Evolutionary conservation across 495 filamentous ascomycete species (phyloP), one percentile per base, ranked within the genome.

Genomic region (Podospora australis): DNA sequence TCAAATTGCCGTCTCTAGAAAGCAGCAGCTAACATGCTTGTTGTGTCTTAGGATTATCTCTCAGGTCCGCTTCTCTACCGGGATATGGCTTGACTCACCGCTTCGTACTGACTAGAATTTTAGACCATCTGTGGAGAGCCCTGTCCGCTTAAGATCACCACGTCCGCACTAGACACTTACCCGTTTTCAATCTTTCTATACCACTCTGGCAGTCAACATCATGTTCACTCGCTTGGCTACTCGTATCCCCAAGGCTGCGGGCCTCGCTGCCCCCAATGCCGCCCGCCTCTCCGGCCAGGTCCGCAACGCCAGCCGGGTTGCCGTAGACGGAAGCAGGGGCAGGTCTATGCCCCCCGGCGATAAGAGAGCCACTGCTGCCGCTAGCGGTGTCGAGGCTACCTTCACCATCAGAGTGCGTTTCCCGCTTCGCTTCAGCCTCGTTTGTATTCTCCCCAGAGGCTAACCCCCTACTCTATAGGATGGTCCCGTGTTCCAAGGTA

Each of bases 101-200:
- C 71, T 57, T 58, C 38, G 47, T 60, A 64, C 76, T 60, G 60
- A 70, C 60, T 58, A 56, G 54, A 39, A 52, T 38, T 46, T 51
- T 29, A 90, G 90, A 96, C 80, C 92, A 98, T 77, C 82, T 98
- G 76, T 98, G 92, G 92, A 95, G 95, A 80, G 83, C 92, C 68
- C 68, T 73, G 64, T 67, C 64, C 58, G 60, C 62, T 62, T 70
- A 66, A 67, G 56, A 61, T 35, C 38, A 42, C 48, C 44, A 26
- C 30, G 44, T 44, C 48, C 50, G 49, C 50, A 54, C 51, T 41
- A 48, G 42, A 60, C 13, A 42, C 46, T 42, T 30, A 24, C 45
- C 52, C 26, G 35, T 44, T 54, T 48, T 53, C 53, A 52, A n/a
- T 53, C 44, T 53, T 40, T 50, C 52, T 41, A 21, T 44, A 21